These are phyloP conservation scores for Carex kokanica DNA, from an alignment of 176 grass and related monocot species.

Conservation along the genomic window DNA sequence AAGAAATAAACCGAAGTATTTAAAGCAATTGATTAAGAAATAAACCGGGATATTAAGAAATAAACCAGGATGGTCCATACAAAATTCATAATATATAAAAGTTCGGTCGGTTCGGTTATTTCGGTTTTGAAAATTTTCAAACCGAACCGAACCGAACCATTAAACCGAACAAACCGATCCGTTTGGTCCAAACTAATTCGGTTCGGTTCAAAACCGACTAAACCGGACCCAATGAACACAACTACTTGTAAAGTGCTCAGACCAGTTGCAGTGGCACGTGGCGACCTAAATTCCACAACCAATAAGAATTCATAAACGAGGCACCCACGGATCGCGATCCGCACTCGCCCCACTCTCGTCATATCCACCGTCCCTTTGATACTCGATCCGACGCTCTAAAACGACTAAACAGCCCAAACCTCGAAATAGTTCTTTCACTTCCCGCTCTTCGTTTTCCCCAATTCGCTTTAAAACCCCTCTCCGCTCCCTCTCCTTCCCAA, in stretches of 20 bases:
- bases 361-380: conserved; percentile 2
- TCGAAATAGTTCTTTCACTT: not conserved
- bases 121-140: too few relatives aligned
- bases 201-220: too few relatives aligned
- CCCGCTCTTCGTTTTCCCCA: not conserved
- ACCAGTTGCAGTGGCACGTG: not conserved
- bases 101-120: too few relatives aligned
- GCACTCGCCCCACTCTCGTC: not conserved
- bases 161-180: too few relatives aligned
- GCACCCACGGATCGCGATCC: conserved; percentile 30
- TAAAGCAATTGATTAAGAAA: too few relatives aligned
- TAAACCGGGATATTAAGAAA: too few relatives aligned
- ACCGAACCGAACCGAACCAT: too few relatives aligned
- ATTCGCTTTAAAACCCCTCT: conserved; percentile 15
- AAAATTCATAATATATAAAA: too few relatives aligned
- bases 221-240: too few relatives aligned
- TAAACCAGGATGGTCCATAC: too few relatives aligned
- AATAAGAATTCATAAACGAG: not conserved
- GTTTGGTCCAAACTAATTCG: too few relatives aligned
- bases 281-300: not conserved
- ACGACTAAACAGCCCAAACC: not conserved
- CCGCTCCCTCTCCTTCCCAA: conserved; percentile 22
- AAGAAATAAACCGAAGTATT: too few relatives aligned
- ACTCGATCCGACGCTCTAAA: conserved; percentile 32
- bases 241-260: not conserved